Base-by-base conservation (phyloP, 306 rosid species). In the Trifolium repens region DNA sequence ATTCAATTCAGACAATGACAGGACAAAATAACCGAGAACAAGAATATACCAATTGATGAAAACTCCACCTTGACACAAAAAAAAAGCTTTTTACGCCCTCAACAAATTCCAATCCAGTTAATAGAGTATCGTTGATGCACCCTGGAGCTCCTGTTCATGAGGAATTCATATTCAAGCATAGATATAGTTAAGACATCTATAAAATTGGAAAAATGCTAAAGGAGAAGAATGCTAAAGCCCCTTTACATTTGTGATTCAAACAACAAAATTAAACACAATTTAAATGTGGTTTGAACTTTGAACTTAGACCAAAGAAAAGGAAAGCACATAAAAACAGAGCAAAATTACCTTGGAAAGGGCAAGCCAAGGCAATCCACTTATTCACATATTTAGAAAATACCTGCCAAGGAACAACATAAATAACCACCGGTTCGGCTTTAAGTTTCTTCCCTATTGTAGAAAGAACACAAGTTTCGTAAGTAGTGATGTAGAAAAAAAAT, bases 21-120 rank as follows among this genome's bases (percentile, higher is more conserved):
- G 71, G 44, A 73, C 52, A 42, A 79, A 59, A 24, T 67, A 80
- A 72, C 44, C 44, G 64, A 70, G 81, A 71, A 24, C 43, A 35
- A 78, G 77, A 75, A 82, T 59, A 75, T 91, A 94, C 98, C 94
- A 94, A 91, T 85, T 94, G 98, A 87, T 94, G 97, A 88, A 94
- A 88, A 13, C 90, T 85, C 98, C 98, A 94, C 87, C 97, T 87
- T 83, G 92, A 86, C 72, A 94, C 94, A 74, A 90, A 94, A 87
- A 94, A 85, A 61, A 78, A 76, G 86, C 94, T 88, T 83, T 87
- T 84, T 70, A 90, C 81, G 64, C 98, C 98, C 70, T 94, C 93
- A 67, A 91, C 96, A 86, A 90, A 94, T 83, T 90, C 88, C 71
- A 94, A 77, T 76, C 98, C 98, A 83, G 97, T 94, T 81, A 94